Base-by-base conservation (phyloP, 1,284 basidiomycete species). In the Ceratobasidium sp. region DNA sequence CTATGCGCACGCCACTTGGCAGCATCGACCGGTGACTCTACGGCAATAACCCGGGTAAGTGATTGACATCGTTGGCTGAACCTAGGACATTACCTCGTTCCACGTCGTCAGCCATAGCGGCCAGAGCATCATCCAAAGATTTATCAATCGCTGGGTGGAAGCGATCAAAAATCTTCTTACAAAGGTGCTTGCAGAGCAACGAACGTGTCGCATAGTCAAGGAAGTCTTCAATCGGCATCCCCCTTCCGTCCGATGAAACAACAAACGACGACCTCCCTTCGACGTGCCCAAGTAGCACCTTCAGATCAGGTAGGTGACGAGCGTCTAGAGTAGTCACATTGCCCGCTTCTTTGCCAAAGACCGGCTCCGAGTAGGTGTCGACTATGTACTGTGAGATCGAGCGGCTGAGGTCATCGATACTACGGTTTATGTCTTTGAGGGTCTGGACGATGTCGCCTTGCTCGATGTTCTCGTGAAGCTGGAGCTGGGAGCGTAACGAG, bases 241-340 rank as follows among this genome's bases (percentile, higher is more conserved):
- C 71, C 7, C 1, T 31, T 14, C 71, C 71, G 19, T 16, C 27
- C 1, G 59, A 29, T 1, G 71, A 63, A 11, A 31, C 29, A 22
- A 73, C 49, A n/a, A 73, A 27, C 6, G 59, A 73, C 19, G 71
- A 16, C 37, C n/a, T 41, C 5, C 71, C 59, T 3, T 51, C 37
- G 9, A 11, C 13, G 24, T 73, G 71, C 7, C 34, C 48, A 19
- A 73, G 62, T 19, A 51, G 31, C 9, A 16, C 14, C 39, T 73
- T 62, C 14, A 73, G n/a, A 13, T 43, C 48, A 9, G 31, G n/a
- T 5, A 63, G 41, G 34, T 73, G 14, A 6, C 34, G 59, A 4
- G 59, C 71, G n/a, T 73, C 49, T 19, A 63, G 29, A 14, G 71
- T 24, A 8, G 71, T 73, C 5, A 63, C 31, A 19, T 73, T 59